Percentiles rank a stretch among this genome's conserved stretches.
Conservation (phyloP, 805 yeast genomes). For the Ogataea methanolica region DNA sequence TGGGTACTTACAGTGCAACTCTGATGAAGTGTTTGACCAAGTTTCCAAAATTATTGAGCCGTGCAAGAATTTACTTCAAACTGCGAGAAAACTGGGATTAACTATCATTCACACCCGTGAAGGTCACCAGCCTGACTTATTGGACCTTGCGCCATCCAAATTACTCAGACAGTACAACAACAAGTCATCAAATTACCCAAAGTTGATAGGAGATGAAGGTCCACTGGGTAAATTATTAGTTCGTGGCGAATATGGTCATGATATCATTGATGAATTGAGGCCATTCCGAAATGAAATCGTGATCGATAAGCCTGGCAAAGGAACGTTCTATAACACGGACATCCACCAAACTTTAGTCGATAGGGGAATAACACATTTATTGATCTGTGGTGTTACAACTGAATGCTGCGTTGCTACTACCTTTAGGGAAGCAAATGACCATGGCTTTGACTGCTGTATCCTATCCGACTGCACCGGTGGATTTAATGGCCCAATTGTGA, state of each 20-base stretch:
- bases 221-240: slow-evolving; percentile 30
- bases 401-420: slow-evolving; percentile 32
- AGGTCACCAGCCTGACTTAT: slow-evolving; percentile 26
- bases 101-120: slow-evolving; percentile 30
- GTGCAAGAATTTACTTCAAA: slow-evolving; percentile 16
- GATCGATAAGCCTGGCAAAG: slow-evolving; percentile 31
- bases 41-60: slow-evolving; percentile 22
- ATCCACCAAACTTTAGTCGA: slow-evolving; percentile 24
- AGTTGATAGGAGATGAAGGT: slow-evolving; percentile 27
- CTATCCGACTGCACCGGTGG: slow-evolving; percentile 14
- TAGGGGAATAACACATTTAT: slow-evolving; percentile 25
- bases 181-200: slow-evolving; percentile 13
- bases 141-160: slow-evolving; percentile 28
- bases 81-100: slow-evolving; percentile 25
- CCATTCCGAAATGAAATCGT: slow-evolving; percentile 24
- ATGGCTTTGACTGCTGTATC: slow-evolving; percentile 27
- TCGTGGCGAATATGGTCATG: slow-evolving; percentile 30
- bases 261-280: slow-evolving; percentile 27
- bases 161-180: slow-evolving; percentile 21
- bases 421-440: slow-evolving; percentile 30
- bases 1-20: slow-evolving; percentile 18
- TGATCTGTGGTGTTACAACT: slow-evolving; percentile 30
- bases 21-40: slow-evolving; percentile 5
- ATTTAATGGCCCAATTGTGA: slow-evolving; percentile 9
- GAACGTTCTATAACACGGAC: slow-evolving; percentile 29